Evolutionary conservation across 805 yeast genomes (phyloP).

Genomic region (Cyberlindnera americana): DNA sequence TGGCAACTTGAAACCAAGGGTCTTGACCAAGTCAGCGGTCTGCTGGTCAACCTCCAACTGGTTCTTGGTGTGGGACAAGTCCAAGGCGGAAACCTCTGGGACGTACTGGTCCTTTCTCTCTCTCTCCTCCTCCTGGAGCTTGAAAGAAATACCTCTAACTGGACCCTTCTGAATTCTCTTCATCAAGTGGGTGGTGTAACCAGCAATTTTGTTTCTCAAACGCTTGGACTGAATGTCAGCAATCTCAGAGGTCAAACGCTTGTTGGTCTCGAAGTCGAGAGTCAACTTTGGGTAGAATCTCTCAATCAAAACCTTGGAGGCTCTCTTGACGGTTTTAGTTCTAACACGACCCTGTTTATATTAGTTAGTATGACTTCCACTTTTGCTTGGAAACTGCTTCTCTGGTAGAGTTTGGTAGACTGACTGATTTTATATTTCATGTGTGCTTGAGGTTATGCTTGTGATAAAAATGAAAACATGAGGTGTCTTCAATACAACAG

Average conservation of each 20-base stretch:
- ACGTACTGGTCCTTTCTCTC: conserved; percentile 99
- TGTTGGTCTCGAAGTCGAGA: conserved; percentile 99
- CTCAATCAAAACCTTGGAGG: conserved; percentile 99
- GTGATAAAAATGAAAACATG: not conserved
- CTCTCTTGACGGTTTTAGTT: conserved; percentile 99
- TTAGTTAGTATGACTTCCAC: conserved; percentile 22
- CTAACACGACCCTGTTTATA: conserved; percentile 93
- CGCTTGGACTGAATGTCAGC: conserved; percentile 99
- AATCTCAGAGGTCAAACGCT: conserved; percentile 97
- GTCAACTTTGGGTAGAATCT: conserved; percentile 99
- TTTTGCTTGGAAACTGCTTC: not conserved
- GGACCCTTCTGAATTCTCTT: conserved; percentile 99
- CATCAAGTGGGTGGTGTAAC: conserved; percentile 99
- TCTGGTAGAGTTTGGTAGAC: not conserved
- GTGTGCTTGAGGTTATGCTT: not conserved
- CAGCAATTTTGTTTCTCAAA: conserved; percentile 99
- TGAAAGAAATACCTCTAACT: conserved; percentile 99
- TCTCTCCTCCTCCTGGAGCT: conserved; percentile 99
- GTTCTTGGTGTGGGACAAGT: conserved; percentile 93
- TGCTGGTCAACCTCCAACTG: conserved; percentile 96
- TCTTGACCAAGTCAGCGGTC: conserved; percentile 91
- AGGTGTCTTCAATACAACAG: too few relatives aligned
- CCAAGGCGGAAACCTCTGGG: conserved; percentile 99
- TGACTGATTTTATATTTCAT: not conserved
- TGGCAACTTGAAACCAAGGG: conserved; percentile 89